A percentile compares a stretch with the other conserved stretches of the same genome.
These are phyloP conservation scores for Aegilops bicornis DNA, from an alignment of 176 grass and related monocot species.

Conservation along the genomic window DNA sequence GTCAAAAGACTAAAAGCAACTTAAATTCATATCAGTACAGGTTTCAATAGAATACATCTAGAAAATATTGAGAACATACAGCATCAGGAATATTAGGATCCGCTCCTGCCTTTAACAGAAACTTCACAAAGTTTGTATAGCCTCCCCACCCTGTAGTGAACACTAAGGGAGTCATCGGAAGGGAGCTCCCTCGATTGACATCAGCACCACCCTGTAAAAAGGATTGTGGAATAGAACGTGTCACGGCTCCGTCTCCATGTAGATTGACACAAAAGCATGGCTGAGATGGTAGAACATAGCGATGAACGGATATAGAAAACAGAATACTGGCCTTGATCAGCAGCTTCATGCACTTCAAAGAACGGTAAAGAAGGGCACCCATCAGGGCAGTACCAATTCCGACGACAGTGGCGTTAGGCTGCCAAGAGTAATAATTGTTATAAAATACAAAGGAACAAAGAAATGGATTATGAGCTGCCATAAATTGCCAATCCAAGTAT, in stretches of 20 bases:
- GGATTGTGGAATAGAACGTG: not conserved
- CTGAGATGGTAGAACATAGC: not conserved
- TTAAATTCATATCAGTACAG: not conserved
- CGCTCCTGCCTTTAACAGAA: constrained; percentile 40
- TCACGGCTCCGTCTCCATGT: not conserved
- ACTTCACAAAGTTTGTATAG: constrained; percentile 29
- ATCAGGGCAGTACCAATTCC: not conserved
- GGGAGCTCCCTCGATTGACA: constrained; percentile 16
- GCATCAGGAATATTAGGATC: constrained; percentile 41
- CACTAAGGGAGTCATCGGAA: not conserved
- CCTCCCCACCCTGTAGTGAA: constrained; percentile 14
- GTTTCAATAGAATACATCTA: not conserved
- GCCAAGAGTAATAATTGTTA: too few relatives aligned
- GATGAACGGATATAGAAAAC: not conserved
- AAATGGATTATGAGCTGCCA: too few relatives aligned
- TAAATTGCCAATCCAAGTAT: too few relatives aligned
- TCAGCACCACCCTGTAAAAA: constrained; percentile 49
- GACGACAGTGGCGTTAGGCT: constrained; percentile 18
- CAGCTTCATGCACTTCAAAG: constrained; percentile 49
- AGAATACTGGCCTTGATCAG: constrained; percentile 38
- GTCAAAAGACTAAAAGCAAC: not conserved
- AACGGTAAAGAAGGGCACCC: constrained; percentile 3
- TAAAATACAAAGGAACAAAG: not conserved
- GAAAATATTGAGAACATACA: constrained; percentile 19
- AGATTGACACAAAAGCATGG: not conserved